Evolutionary conservation across 352 stramenopile genomes (phyloP), one percentile per base, ranked within the genome.

Genomic region (Aphanomyces stellatus): DNA sequence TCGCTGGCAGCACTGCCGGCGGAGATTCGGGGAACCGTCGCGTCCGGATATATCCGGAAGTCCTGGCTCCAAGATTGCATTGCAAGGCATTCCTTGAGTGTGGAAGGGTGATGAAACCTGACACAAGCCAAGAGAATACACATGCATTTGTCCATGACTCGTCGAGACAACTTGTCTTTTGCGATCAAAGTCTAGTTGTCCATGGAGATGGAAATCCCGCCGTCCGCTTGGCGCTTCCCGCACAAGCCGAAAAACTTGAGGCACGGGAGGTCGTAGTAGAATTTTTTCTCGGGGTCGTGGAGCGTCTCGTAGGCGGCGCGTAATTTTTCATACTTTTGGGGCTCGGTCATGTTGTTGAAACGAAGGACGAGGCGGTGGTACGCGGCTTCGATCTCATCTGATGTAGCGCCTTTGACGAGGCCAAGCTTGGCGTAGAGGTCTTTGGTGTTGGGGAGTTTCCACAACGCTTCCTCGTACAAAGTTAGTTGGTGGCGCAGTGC

Each of bases 311-410:
- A 93, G 13, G 85, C 85, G 42, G 90, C 82, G 22, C 79, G 75
- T 17, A 93, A 77, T 51, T 91, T 93, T 37, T 88, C 85, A 62
- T 91, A 93, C 63, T 93, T 93, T 53, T 87, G 74, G 30, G 85
- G 81, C 61, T 93, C 82, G 1, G 85, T 91, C 63, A 87, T 82
- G 57, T 93, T 93, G 71, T 93, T 93, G 69, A 88, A 93, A 17
- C 85, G 79, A 71, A 90, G 90, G 19, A 93, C 82, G 33, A 90
- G 76, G 0, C 71, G 80, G 66, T 93, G 90, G 74, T 93, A 93
- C 1, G 84, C 82, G 13, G 77, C 73, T 63, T 93, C 82, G 53
- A 93, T 93, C 63, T 93, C 79, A 35, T 89, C 82, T 8, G 73
- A 76, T 11, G 72, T 78, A 19, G 85, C 85, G 15, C 73, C 85